phyloP scores from a whole-genome alignment of 768 basidiomycete genomes.

The Boletus sensibilis region DNA sequence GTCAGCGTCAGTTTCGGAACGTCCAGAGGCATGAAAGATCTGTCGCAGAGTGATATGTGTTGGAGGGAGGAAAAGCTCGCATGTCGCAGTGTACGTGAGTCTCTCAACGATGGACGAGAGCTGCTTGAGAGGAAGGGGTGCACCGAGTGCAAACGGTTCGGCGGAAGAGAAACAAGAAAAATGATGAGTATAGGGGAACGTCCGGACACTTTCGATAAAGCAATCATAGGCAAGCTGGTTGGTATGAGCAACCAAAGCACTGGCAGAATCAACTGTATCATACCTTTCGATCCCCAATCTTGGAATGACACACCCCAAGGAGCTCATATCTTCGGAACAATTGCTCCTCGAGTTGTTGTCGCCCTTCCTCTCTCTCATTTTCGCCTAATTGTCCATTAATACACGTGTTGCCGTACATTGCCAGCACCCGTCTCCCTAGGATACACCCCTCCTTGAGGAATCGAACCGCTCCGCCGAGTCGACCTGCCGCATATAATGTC shows the following conservation, averaged over 20 bases:
- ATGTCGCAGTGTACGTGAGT: slow-evolving; percentile 62
- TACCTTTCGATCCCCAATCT: slow-evolving; percentile 76
- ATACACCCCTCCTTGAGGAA: slow-evolving; percentile 64
- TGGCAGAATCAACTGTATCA: slow-evolving; percentile 14
- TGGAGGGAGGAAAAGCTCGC: slow-evolving; percentile 59
- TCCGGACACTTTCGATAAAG: slow-evolving; percentile 48
- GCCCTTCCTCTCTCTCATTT: slow-evolving; percentile 39
- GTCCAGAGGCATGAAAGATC: background rate
- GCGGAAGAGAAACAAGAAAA: slow-evolving; percentile 12
- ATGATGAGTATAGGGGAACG: slow-evolving; percentile 50
- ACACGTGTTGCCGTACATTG: slow-evolving; percentile 16
- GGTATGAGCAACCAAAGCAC: background rate
- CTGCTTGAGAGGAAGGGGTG: slow-evolving; percentile 47
- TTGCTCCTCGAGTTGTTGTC: slow-evolving; percentile 62
- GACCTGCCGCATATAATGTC: slow-evolving; percentile 63
- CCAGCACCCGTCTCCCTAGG: slow-evolving; percentile 50
- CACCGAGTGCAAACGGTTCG: slow-evolving; percentile 39
- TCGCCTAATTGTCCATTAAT: slow-evolving; percentile 15
- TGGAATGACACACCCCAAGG: slow-evolving; percentile 73
- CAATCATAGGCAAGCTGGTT: slow-evolving; percentile 59
- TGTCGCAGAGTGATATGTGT: slow-evolving; percentile 47
- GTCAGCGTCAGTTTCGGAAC: background rate
- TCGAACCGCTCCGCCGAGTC: slow-evolving; percentile 60
- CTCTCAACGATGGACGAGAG: slow-evolving; percentile 61
- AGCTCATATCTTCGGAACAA: slow-evolving; percentile 78